Evolutionary conservation across 768 basidiomycete genomes (phyloP), one percentile per base, ranked within the genome.

Genomic region (Asterophora parasitica): DNA sequence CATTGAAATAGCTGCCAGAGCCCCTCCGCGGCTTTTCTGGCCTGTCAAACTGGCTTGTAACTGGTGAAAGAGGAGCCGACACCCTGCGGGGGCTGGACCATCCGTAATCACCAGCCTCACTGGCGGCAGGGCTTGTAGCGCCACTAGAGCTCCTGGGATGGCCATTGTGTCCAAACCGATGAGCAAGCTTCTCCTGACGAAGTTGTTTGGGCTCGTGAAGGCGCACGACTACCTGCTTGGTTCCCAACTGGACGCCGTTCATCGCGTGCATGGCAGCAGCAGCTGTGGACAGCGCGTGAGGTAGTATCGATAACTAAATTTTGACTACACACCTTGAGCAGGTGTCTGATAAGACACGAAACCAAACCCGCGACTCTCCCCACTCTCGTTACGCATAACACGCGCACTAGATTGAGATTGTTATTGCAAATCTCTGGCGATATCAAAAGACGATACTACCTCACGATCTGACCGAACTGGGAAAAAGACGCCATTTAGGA

Each of bases 141-240:
- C 91, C 91, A 57, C 86, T 88, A 2, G 84, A 79, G 51, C 75
- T 84, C 52, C 88, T 78, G 9, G 88, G 88, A 57, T 92, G 90
- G 12, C 84, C 83, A 57, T 87, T 88, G 55, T 83, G 80, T 5
- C 78, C 80, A 58, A 88, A 91, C n/a, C 88, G 76, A 47, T 85
- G 83, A 11, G 89, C 89, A 7, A 92, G 73, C 55, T 92, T 92
- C 67, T 91, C 89, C 61, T 92, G 87, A 16, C 92, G 78, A n/a
- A 92, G 66, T 61, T 91, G 88, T 62, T 92, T 93, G 7, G 91
- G 92, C 65, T 94, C 92, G 55, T 94, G 91, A 44, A 94, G 68
- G 34, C 92, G 80, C 20, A 95, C 92, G 1, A 89, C 85, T 32
- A 95, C 74, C 45, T 86, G 81, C 61, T 92, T 91, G 11, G 74